Conservation (phyloP, 108 stramenopile genomes). For the Cyclostephanos invisitatus region DNA sequence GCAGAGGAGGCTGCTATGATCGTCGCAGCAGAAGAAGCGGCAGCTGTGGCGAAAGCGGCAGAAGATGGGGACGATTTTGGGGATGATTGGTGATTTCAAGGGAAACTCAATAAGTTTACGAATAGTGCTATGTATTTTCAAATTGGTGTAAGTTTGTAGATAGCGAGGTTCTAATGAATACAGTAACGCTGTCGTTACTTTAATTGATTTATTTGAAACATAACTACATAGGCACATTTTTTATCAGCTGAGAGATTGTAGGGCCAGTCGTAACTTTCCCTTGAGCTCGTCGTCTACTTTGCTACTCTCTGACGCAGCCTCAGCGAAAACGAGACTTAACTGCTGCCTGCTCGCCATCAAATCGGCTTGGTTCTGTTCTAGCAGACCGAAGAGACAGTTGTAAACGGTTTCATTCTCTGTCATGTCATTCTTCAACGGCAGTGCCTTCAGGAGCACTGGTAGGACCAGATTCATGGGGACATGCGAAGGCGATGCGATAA, state of each 20-base stretch:
- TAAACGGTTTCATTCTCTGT: conserved; percentile 96
- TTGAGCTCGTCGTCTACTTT: conserved; percentile 84
- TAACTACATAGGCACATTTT: neutral
- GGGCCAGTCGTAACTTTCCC: conserved; percentile 66
- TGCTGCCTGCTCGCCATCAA: conserved; percentile 68
- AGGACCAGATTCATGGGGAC: conserved; percentile 90
- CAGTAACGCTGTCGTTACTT: no score
- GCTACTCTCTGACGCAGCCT: conserved; percentile 62
- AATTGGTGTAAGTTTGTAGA: no score
- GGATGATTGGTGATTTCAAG: conserved; percentile 68
- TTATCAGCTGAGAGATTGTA: conserved; percentile 52
- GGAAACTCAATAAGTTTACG: no score
- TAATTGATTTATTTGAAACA: no score
- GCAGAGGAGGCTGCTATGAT: conserved; percentile 39
- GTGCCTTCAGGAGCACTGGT: conserved; percentile 77
- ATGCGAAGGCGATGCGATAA: conserved; percentile 81
- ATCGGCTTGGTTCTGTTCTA: conserved; percentile 85
- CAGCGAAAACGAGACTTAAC: conserved; percentile 68
- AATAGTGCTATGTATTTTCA: neutral
- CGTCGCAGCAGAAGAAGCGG: conserved; percentile 54
- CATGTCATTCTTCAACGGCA: conserved; percentile 94
- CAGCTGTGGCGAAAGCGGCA: conserved; percentile 34
- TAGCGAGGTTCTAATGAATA: neutral
- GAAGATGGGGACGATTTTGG: conserved; percentile 70
- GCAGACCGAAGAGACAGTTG: conserved; percentile 86